These are phyloP conservation scores for Candida railenensis DNA, from an alignment of 805 yeast species.

Conservation along the genomic window DNA sequence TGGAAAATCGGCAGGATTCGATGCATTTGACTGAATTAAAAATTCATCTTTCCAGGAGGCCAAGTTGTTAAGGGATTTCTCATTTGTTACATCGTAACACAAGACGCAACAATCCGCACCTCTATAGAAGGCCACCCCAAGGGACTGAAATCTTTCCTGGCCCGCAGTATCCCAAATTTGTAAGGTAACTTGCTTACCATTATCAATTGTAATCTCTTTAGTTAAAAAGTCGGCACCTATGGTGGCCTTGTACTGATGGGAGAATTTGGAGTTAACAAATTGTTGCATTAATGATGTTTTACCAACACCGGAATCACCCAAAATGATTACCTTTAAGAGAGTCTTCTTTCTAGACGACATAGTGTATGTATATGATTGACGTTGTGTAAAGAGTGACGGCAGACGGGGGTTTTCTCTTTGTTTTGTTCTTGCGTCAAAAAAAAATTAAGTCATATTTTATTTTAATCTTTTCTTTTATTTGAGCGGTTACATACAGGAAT, in stretches of 20 bases:
- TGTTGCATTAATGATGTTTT: slow-evolving; percentile 97
- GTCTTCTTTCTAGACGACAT: slow-evolving; percentile 73
- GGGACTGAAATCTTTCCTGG: slow-evolving; percentile 93
- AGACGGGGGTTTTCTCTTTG: background rate
- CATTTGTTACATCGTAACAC: slow-evolving; percentile 93
- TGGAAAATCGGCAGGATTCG: slow-evolving; percentile 93
- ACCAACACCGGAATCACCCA: slow-evolving; percentile 98
- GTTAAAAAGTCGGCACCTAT: slow-evolving; percentile 97
- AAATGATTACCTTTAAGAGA: slow-evolving; percentile 78
- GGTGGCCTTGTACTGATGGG: slow-evolving; percentile 95
- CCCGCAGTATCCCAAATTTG: slow-evolving; percentile 99
- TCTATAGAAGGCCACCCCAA: slow-evolving; percentile 95
- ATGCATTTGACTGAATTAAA: slow-evolving; percentile 86
- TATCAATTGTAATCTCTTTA: slow-evolving; percentile 84
- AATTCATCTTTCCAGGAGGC: slow-evolving; percentile 96
- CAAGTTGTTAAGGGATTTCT: slow-evolving; percentile 86
- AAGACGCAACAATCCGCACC: slow-evolving; percentile 98
- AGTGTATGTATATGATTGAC: background rate
- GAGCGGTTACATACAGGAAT: background rate
- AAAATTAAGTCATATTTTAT: too few species aligned
- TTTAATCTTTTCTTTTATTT: background rate
- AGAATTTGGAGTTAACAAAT: slow-evolving; percentile 90
- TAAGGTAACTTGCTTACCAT: slow-evolving; percentile 67
- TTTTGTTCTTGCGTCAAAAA: background rate
- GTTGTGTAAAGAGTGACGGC: background rate